phyloP scores from a whole-genome alignment of 2,329 filamentous ascomycete species.

The Aspergillus pseudotamarii region DNA sequence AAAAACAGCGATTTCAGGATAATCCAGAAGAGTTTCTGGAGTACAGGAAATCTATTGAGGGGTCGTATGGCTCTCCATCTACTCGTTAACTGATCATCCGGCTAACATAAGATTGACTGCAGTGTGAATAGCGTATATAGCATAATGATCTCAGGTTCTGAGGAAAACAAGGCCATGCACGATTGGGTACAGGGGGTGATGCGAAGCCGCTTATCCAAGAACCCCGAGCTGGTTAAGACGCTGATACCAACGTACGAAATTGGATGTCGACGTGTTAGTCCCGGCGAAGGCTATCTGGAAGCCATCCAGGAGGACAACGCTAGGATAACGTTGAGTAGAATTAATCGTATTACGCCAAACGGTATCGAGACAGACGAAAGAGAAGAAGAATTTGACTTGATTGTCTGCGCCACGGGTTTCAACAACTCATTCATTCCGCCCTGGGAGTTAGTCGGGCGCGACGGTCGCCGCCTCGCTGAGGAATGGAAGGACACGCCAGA shows the following conservation, averaged over 20 bases:
- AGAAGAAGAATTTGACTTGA: constrained; percentile 29
- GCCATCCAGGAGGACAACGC: constrained; percentile 29
- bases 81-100: neutral
- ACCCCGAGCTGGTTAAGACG: constrained; percentile 22
- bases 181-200: constrained; percentile 15
- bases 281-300: constrained; percentile 33
- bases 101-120: neutral
- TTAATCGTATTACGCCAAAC: constrained; percentile 24
- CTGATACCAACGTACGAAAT: constrained; percentile 28
- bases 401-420: constrained; percentile 47
- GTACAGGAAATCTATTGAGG: constrained; percentile 28
- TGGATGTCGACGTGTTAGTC: constrained; percentile 32
- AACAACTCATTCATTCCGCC: constrained; percentile 41
- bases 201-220: constrained; percentile 21
- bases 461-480: constrained; percentile 22
- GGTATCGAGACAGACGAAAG: constrained; percentile 26
- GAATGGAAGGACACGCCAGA: constrained; percentile 26
- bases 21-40: constrained; percentile 19
- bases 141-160: constrained; percentile 19
- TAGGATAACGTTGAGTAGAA: constrained; percentile 19
- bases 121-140: constrained; percentile 18
- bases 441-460: constrained; percentile 37
- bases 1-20: constrained; percentile 23
- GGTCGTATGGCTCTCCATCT: constrained; percentile 14
- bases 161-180: constrained; percentile 10